Evolutionary conservation across 345 rosid genomes (phyloP).

Genomic region (Camelina neglecta): DNA sequence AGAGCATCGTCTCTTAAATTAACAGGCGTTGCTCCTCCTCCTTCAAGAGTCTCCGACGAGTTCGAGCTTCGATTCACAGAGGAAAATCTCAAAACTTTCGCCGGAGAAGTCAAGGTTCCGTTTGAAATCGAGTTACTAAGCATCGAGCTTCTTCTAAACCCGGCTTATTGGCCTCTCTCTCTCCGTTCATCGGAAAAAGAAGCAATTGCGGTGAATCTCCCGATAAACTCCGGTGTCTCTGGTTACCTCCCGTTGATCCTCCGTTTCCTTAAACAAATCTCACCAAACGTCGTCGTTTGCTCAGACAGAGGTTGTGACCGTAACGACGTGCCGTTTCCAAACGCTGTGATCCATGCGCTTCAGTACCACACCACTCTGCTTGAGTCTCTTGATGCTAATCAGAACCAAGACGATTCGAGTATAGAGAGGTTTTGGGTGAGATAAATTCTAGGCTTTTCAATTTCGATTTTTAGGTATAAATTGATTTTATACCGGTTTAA

Average conservation of each 20-base stretch:
- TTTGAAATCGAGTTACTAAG: conserved; percentile 69
- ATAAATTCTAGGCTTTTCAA: too few relatives aligned
- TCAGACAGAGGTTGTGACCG: conserved; percentile 81
- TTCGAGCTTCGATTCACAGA: conserved; percentile 75
- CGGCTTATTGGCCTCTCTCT: conserved; percentile 57
- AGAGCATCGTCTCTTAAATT: conserved; percentile 63
- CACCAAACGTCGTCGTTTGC: conserved; percentile 82
- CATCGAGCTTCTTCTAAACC: conserved; percentile 57
- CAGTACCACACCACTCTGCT: conserved; percentile 62
- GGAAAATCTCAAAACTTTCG: too few relatives aligned
- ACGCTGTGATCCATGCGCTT: conserved; percentile 69
- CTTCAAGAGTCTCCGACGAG: conserved; percentile 53
- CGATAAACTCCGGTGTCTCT: conserved; percentile 61
- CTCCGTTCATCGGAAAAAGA: conserved; percentile 53
- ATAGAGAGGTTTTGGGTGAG: conserved; percentile 70
- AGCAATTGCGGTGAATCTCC: conserved; percentile 79
- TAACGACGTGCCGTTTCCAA: conserved; percentile 74
- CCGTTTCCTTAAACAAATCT: conserved; percentile 70
- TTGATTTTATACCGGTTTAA: too few relatives aligned
- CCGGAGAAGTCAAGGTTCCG: conserved; percentile 64
- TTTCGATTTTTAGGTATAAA: too few relatives aligned
- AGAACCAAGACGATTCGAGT: conserved; percentile 52
- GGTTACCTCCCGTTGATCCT: conserved; percentile 64
- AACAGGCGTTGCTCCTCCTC: conserved; percentile 64
- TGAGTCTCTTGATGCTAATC: conserved; percentile 80